Conservation (phyloP, 352 stramenopile genomes). For the Pythium grandisporangium region DNA sequence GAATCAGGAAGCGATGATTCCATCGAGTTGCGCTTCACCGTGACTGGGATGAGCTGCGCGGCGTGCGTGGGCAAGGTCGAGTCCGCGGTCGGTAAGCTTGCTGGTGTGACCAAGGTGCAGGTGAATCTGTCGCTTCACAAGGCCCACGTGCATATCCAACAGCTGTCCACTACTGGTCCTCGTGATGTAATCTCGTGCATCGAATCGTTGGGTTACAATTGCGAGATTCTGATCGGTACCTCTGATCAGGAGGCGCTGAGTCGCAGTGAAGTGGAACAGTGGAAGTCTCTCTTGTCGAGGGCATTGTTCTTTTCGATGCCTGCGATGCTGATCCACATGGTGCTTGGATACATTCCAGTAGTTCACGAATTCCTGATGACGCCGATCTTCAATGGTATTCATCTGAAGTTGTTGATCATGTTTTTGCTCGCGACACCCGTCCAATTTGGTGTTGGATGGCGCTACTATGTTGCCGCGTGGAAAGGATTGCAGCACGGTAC, state of each 20-base stretch:
- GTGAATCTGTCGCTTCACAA: slow-evolving; percentile 63
- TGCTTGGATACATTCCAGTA: slow-evolving; percentile 69
- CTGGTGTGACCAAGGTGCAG: slow-evolving; percentile 61
- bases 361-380: slow-evolving; percentile 66
- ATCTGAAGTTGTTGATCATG: slow-evolving; percentile 75
- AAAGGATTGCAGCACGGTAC: slow-evolving; percentile 77
- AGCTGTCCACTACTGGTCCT: slow-evolving; percentile 63
- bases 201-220: slow-evolving; percentile 43
- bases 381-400: slow-evolving; percentile 63
- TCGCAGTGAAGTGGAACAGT: slow-evolving; percentile 69
- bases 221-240: slow-evolving; percentile 39
- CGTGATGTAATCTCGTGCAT: slow-evolving; percentile 70
- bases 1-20: slow-evolving; percentile 70
- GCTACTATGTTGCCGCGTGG: slow-evolving; percentile 78
- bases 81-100: slow-evolving; percentile 39
- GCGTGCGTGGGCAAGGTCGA: slow-evolving; percentile 66
- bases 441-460: slow-evolving; percentile 70
- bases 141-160: slow-evolving; percentile 68
- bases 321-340: slow-evolving; percentile 83
- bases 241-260: slow-evolving; percentile 56
- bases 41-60: slow-evolving; percentile 56
- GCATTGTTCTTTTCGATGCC: slow-evolving; percentile 80
- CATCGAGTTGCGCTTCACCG: slow-evolving; percentile 71
- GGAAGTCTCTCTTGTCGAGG: slow-evolving; percentile 56
- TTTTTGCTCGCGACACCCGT: slow-evolving; percentile 77